Base-by-base conservation (phyloP, 768 basidiomycete genomes). In the Melanogaster broomeanus region DNA sequence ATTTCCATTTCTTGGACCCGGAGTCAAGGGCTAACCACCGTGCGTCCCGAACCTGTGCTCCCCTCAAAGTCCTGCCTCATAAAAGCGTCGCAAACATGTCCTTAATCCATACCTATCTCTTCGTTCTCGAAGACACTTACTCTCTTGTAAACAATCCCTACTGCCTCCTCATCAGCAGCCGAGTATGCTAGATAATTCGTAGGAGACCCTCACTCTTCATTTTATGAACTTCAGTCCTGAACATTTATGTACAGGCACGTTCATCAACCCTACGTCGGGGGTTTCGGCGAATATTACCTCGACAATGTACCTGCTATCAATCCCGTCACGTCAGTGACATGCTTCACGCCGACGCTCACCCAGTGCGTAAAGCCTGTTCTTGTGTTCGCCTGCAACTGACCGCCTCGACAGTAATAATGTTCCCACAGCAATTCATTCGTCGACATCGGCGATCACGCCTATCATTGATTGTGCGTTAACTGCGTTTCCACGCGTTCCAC, bases 41-140 rank as follows among this genome's bases (percentile, higher is more conserved):
- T n/a, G n/a, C n/a, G n/a, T n/a, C n/a, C n/a, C 7, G 30, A 45
- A 33, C 63, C 62, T 66, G 61, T 64, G 55, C 24, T 16, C 37
- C 2, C 28, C 2, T 34, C 27, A 38, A 28, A 42, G 1, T 24
- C 44, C 35, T 31, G 31, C 12, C 31, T 31, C 31, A 22, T n/a
- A 19, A 28, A 16, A 42, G 3, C 7, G 5, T 28, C n/a, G n/a
- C n/a, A n/a, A n/a, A n/a, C n/a, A n/a, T n/a, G n/a, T n/a, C n/a
- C n/a, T n/a, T n/a, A n/a, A n/a, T n/a, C n/a, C n/a, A 55, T 24
- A 25, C 27, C 18, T 11, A 42, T 8, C 27, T 27, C 0, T 25
- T n/a, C n/a, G n/a, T n/a, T 13, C 6, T 10, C 6, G n/a, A 28
- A 25, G 18, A 42, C 42, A 28, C 5, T 31, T 40, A 42, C 31